Evolutionary conservation across 106 monocot species (phyloP).

Genomic region (Acorus calamus): DNA sequence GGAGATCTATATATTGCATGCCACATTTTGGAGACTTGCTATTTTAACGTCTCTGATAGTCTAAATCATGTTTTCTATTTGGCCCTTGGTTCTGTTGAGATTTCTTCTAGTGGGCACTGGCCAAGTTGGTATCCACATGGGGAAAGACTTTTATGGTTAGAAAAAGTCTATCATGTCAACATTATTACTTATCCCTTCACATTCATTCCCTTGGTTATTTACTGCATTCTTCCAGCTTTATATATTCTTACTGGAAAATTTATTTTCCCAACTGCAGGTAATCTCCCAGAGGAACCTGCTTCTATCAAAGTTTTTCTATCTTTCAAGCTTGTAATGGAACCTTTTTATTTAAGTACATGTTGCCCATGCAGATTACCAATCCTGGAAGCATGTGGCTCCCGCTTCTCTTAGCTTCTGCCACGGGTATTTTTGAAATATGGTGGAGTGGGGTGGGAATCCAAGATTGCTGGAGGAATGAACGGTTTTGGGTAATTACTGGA

Average conservation of each 20-base stretch:
- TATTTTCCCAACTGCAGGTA: slow-evolving; percentile 12
- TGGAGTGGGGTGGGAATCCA: slow-evolving; percentile 23
- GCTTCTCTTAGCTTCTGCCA: slow-evolving; percentile 15
- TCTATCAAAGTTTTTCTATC: too few species aligned
- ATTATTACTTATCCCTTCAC: slow-evolving; percentile 19
- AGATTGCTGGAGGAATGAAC: slow-evolving; percentile 23
- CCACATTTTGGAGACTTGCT: slow-evolving; percentile 17
- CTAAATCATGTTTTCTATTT: slow-evolving; percentile 17
- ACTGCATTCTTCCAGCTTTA: slow-evolving; percentile 28
- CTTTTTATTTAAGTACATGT: background rate
- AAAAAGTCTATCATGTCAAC: slow-evolving; percentile 17
- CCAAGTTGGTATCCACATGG: slow-evolving; percentile 17
- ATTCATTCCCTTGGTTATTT: slow-evolving; percentile 27
- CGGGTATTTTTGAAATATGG: slow-evolving; percentile 22
- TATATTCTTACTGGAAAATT: slow-evolving; percentile 33
- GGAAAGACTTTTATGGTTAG: slow-evolving; percentile 9
- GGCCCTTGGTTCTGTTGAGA: slow-evolving; percentile 22
- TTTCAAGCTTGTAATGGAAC: too few species aligned
- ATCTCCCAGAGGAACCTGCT: too few species aligned
- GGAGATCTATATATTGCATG: slow-evolving; percentile 27
- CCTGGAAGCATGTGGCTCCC: slow-evolving; percentile 13
- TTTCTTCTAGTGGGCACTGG: slow-evolving; percentile 20
- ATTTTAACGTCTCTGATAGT: slow-evolving; percentile 10
- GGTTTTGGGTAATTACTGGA: slow-evolving; percentile 21
- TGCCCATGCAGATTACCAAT: slow-evolving; percentile 7